These are phyloP conservation scores for Chernovozyma sophiae-reginae DNA, from an alignment of 1,139 yeast genomes.

Conservation along the genomic window DNA sequence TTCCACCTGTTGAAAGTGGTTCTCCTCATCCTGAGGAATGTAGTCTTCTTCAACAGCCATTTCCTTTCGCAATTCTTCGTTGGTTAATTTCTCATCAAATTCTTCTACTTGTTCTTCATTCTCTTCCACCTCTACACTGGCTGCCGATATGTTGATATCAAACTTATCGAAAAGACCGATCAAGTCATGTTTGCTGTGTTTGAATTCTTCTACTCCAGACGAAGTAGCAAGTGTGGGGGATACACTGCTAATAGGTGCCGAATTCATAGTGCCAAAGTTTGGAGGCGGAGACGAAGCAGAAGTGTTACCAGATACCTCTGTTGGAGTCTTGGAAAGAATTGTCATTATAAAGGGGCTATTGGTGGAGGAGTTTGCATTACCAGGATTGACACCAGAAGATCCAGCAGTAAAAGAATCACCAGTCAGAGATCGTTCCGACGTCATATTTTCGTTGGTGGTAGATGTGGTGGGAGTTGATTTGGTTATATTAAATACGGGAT, in stretches of 20 bases:
- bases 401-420: not conserved
- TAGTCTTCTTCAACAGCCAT: not conserved
- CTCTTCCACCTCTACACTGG: constrained; percentile 6
- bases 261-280: constrained; percentile 8
- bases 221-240: constrained; percentile 26
- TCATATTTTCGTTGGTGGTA: constrained; percentile 32
- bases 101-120: constrained; percentile 1
- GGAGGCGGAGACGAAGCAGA: constrained; percentile 8
- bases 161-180: constrained; percentile 40
- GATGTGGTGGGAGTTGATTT: constrained; percentile 46
- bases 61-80: not conserved
- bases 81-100: not conserved
- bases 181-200: constrained; percentile 22
- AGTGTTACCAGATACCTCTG: not conserved
- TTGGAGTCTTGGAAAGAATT: constrained; percentile 6
- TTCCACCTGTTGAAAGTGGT: no score
- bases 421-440: constrained; percentile 12
- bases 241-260: constrained; percentile 15
- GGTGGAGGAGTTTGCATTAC: constrained; percentile 4
- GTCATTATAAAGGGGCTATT: constrained; percentile 3
- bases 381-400: constrained; percentile 6
- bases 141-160: constrained; percentile 20
- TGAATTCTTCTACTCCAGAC: not conserved
- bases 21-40: no score
- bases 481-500: constrained; percentile 34